These are phyloP conservation scores for Podaxis sp. DNA, from an alignment of 768 basidiomycete species.

Conservation along the genomic window DNA sequence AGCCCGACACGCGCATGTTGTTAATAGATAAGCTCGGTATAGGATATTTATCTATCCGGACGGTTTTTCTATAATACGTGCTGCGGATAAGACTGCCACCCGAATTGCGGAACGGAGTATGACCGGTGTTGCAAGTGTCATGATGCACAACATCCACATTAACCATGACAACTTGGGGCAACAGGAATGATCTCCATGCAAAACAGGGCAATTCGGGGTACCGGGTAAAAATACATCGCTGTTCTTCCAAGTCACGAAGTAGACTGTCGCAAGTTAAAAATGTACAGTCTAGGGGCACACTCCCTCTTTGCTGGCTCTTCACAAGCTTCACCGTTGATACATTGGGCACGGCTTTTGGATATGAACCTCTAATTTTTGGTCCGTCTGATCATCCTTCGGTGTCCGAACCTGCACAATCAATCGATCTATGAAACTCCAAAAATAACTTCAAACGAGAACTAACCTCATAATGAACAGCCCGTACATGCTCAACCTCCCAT, in stretches of 20 bases:
- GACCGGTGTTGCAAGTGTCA: not conserved
- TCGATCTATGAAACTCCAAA: not conserved
- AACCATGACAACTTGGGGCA: not conserved
- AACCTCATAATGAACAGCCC: slow-evolving; percentile 25
- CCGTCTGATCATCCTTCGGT: slow-evolving; percentile 10
- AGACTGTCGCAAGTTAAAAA: not conserved
- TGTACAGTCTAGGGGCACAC: not conserved
- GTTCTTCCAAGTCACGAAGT: not conserved
- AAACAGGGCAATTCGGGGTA: not conserved
- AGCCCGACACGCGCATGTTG: not conserved
- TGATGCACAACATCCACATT: not conserved
- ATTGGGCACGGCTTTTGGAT: slow-evolving; percentile 5
- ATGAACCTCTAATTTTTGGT: slow-evolving; percentile 8
- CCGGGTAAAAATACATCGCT: not conserved
- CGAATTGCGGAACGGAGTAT: not conserved
- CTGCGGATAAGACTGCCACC: not conserved
- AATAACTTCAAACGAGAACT: slow-evolving; percentile 6
- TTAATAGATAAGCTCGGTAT: slow-evolving; percentile 7
- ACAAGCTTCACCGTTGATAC: slow-evolving; percentile 7
- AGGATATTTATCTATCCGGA: not conserved
- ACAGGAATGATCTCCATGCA: no score
- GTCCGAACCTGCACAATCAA: slow-evolving; percentile 9
- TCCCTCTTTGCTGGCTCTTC: not conserved
- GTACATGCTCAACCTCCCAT: slow-evolving; percentile 27
- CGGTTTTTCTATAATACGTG: not conserved